These are phyloP conservation scores for Pseudogymnoascus sp. DNA, from an alignment of 2,329 filamentous ascomycete species.

Conservation along the genomic window DNA sequence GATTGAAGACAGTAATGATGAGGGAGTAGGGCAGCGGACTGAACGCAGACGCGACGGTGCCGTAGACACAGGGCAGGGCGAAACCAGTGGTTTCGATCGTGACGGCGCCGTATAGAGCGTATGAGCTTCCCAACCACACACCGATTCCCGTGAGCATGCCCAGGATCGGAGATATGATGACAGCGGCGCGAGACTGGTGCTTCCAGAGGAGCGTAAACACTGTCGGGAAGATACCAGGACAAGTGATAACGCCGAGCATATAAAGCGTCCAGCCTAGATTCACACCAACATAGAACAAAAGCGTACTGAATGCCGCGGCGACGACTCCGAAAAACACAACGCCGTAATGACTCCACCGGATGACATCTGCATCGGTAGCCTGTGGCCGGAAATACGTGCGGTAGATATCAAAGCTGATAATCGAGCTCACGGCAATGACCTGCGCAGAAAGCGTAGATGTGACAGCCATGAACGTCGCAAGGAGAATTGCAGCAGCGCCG, in stretches of 20 bases:
- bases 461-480: conserved; percentile 72
- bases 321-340: conserved; percentile 46
- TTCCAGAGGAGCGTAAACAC: conserved; percentile 46
- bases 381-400: conserved; percentile 72
- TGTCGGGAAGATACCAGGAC: conserved; percentile 46
- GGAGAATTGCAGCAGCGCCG: conserved; percentile 55
- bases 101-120: conserved; percentile 39
- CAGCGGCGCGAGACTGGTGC: conserved; percentile 40
- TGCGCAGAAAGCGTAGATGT: conserved; percentile 75
- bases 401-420: conserved; percentile 79
- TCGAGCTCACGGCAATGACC: conserved; percentile 75
- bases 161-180: conserved; percentile 41
- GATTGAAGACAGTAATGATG: conserved; percentile 38
- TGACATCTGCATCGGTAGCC: conserved; percentile 47
- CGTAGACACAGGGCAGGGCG: conserved; percentile 44
- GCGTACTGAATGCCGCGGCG: conserved; percentile 43
- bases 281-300: conserved; percentile 45
- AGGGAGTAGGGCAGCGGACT: conserved; percentile 38
- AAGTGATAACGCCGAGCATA: conserved; percentile 45
- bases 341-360: conserved; percentile 44
- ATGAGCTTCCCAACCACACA: conserved; percentile 44
- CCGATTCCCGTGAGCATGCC: conserved; percentile 43
- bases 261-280: conserved; percentile 48
- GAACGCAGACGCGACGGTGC: conserved; percentile 41
- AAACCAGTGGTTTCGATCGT: conserved; percentile 41